Conservation (phyloP, 305 asterid genomes). For the Rubia tinctorum region DNA sequence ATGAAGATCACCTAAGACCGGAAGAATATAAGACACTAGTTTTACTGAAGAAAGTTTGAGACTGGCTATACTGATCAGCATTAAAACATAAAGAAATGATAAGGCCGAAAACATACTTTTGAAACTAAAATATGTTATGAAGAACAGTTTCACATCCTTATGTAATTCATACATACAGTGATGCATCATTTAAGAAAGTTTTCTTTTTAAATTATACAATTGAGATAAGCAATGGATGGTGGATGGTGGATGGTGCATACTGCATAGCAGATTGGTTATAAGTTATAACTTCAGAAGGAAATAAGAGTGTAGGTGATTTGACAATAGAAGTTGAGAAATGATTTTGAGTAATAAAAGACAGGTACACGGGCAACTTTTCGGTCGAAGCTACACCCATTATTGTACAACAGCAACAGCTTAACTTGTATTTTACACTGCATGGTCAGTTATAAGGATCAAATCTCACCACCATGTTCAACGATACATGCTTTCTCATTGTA, state of each 20-base stretch:
- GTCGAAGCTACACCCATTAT: background rate
- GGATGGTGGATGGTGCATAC: no score
- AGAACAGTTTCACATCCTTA: background rate
- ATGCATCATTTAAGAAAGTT: background rate
- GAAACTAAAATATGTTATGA: background rate
- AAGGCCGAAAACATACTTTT: background rate
- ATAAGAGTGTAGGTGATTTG: background rate
- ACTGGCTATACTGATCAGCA: background rate
- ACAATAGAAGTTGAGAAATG: background rate
- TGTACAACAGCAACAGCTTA: background rate
- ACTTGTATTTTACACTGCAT: background rate
- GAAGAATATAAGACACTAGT: background rate
- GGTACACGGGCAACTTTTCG: background rate
- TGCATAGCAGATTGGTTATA: background rate
- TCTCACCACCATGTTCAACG: background rate
- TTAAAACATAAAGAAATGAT: background rate
- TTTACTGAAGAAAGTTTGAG: background rate
- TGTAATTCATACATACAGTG: background rate
- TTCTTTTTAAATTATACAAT: background rate
- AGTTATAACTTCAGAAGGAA: background rate
- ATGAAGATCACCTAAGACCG: background rate
- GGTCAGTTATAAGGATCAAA: background rate
- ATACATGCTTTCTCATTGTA: background rate
- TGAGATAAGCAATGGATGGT: background rate
- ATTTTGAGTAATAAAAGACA: background rate